Evolutionary conservation across 768 basidiomycete species (phyloP).

Genomic region (Suillus bovinus): DNA sequence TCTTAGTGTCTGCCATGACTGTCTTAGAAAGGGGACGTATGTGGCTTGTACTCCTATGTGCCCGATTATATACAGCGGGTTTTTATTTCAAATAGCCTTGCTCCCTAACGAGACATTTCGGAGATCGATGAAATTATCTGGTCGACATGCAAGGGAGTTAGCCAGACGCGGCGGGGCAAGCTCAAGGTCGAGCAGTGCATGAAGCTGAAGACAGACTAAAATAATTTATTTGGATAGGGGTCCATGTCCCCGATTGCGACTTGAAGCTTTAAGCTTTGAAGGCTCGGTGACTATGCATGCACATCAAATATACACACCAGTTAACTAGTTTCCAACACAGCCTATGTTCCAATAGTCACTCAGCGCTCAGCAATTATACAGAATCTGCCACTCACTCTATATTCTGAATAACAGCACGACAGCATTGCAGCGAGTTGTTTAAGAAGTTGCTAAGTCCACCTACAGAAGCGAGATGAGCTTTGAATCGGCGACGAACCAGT

Average conservation of each 20-base stretch:
- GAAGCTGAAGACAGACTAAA: too few relatives aligned
- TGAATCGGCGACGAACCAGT: neutral
- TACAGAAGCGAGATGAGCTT: constrained; percentile 8
- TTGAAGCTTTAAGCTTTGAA: too few relatives aligned
- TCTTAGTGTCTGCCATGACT: neutral
- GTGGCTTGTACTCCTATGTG: too few relatives aligned
- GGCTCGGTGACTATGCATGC: too few relatives aligned
- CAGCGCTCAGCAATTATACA: neutral
- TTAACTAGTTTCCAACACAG: neutral
- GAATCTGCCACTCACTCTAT: too few relatives aligned
- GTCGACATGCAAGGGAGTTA: too few relatives aligned
- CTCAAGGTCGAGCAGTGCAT: too few relatives aligned
- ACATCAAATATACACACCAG: neutral
- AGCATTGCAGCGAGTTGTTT: neutral
- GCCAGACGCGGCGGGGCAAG: too few relatives aligned
- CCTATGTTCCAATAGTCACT: neutral
- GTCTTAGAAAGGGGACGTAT: too few relatives aligned
- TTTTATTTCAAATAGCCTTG: neutral
- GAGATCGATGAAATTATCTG: too few relatives aligned
- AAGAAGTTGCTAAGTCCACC: constrained; percentile 1
- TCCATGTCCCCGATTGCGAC: neutral
- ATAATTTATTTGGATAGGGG: too few relatives aligned
- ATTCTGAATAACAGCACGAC: neutral
- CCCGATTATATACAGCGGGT: neutral
- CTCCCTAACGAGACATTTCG: too few relatives aligned